Evolutionary conservation across 495 filamentous ascomycete species (phyloP), one percentile per base, ranked within the genome.

Genomic region (Aspergillus ostianus): DNA sequence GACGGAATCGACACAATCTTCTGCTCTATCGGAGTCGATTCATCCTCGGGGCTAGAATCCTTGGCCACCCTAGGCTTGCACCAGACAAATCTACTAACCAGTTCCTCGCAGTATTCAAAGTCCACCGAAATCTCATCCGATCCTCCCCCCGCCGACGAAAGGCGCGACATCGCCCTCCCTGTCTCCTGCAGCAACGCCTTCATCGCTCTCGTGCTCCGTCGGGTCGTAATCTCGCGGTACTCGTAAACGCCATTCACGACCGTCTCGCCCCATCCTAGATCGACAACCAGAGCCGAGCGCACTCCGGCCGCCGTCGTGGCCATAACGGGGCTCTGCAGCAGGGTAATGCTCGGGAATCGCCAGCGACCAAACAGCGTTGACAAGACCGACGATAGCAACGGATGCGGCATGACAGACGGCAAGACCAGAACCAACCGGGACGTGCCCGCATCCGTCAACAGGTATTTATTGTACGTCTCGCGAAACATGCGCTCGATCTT

Each of bases 261-360:
- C 0, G 91, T 93, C 69, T 97, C 95, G 46, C 82, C 82, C 94
- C 94, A 98, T 56, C 93, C 93, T 41, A 98, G 77, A 68, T 98
- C 92, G 10, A 98, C 81, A 4, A 97, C 84, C 23, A 98, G 71
- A 2, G 85, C 89, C 18, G 90, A 86, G 13, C 94, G 87, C 53
- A 92, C 77, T 4, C 94, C 94, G 9, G 92, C 91, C 32, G 87
- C 88, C 5, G 90, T 84, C n/a, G 85, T 78, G 9, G 84, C 70
- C 72, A 92, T 85, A 13, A 90, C 77, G 1, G 92, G 84, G 6
- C 86, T 83, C 2, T 90, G 88, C 61, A 97, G 70, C 48, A 97
- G 79, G 7, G 89, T 92, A 55, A 97, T 82, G n/a, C 83, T 88
- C 0, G 93, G 90, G 41, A 88, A 80, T 58, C 91, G 88, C 71